Conservation (phyloP, 2,329 filamentous ascomycete genomes). For the Colletotrichum graminicola region DNA sequence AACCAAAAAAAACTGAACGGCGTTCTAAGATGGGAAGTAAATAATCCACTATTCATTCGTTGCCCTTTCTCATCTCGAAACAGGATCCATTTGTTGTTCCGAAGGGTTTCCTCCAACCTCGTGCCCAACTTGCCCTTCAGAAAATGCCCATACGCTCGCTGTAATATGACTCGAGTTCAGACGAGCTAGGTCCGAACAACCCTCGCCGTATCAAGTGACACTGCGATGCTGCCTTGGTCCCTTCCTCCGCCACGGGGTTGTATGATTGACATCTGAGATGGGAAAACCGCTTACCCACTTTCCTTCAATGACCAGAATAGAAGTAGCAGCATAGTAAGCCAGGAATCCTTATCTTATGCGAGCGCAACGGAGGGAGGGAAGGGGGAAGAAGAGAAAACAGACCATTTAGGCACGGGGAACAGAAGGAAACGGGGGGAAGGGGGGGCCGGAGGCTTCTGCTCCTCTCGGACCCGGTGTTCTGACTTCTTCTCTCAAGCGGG, state of each 20-base stretch:
- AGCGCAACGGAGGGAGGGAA: not conserved
- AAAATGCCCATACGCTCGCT: not conserved
- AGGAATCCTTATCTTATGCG: not conserved
- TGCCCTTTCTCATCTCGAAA: not conserved
- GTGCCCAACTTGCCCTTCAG: not conserved
- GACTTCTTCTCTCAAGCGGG: not conserved
- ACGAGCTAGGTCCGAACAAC: not conserved
- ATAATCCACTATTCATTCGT: not conserved
- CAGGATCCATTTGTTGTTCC: not conserved
- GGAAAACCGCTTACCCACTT: not conserved
- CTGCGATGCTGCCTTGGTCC: not conserved
- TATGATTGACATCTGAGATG: slow-evolving; percentile 8
- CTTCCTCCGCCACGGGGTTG: not conserved
- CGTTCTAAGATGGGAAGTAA: slow-evolving; percentile 7
- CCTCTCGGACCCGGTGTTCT: slow-evolving; percentile 7
- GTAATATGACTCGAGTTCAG: slow-evolving; percentile 7
- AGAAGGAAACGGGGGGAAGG: no score
- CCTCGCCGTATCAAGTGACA: not conserved
- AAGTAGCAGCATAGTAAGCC: not conserved
- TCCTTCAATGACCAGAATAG: not conserved
- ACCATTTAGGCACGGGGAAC: not conserved
- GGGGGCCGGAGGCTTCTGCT: not conserved
- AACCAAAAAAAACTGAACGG: not conserved
- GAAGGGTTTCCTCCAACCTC: slow-evolving; percentile 1
- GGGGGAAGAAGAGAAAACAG: not conserved